These are phyloP conservation scores for Filobasidium floriforme DNA, from an alignment of 768 basidiomycete genomes.

Conservation along the genomic window DNA sequence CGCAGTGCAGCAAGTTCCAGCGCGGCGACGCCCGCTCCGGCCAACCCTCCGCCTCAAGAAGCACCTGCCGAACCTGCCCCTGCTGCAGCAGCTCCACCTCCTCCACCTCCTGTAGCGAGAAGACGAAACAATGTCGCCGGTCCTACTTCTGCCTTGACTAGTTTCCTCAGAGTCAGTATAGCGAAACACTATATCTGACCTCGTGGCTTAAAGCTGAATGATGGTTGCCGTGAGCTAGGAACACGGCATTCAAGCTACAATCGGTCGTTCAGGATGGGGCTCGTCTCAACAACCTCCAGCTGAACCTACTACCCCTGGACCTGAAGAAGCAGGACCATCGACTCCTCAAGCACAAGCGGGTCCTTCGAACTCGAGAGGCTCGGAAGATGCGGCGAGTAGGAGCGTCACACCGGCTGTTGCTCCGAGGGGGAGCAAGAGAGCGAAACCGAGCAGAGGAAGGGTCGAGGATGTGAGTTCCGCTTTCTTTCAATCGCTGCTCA, in stretches of 20 bases:
- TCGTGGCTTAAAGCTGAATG: slow-evolving; percentile 1
- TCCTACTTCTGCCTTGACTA: slow-evolving; percentile 42
- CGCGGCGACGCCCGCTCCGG: slow-evolving; percentile 9
- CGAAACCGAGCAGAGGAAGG: not conserved
- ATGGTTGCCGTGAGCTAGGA: slow-evolving; percentile 22
- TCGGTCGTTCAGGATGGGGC: slow-evolving; percentile 8
- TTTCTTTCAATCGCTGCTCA: too few relatives aligned
- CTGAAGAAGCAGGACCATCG: slow-evolving; percentile 27
- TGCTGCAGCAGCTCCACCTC: not conserved
- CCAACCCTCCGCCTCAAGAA: not conserved
- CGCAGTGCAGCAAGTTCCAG: not conserved
- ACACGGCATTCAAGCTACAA: slow-evolving; percentile 31
- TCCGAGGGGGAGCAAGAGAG: slow-evolving; percentile 22
- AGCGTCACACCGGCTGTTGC: slow-evolving; percentile 4
- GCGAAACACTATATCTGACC: not conserved
- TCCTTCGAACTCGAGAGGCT: slow-evolving; percentile 13
- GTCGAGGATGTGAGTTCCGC: slow-evolving; percentile 15
- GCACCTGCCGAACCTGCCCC: not conserved
- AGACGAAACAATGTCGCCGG: slow-evolving; percentile 32
- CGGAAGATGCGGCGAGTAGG: slow-evolving; percentile 15
- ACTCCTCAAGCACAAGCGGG: slow-evolving; percentile 24
- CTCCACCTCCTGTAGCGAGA: slow-evolving; percentile 1
- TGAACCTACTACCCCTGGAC: slow-evolving; percentile 22
- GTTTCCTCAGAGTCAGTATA: slow-evolving; percentile 41
- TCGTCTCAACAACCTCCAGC: slow-evolving; percentile 8